Conservation (phyloP, 495 filamentous ascomycete species). For the Tuber melanosporum region DNA sequence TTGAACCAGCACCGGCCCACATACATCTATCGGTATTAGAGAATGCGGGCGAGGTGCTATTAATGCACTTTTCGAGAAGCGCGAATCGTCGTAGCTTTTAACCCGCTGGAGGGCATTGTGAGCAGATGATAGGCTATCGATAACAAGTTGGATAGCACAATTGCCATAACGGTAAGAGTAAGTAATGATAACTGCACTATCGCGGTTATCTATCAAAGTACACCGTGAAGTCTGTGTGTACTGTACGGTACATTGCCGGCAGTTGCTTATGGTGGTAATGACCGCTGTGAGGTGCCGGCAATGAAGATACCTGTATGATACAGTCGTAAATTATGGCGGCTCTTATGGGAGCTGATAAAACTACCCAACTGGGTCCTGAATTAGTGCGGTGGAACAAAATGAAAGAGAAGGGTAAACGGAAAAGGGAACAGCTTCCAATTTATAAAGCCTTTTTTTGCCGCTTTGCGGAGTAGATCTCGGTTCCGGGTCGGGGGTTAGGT, state of each 20-base stretch:
- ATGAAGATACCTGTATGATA: neutral
- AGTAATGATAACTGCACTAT: neutral
- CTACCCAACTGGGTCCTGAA: neutral
- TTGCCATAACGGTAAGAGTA: neutral
- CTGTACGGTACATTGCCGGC: neutral
- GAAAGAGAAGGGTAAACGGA: neutral
- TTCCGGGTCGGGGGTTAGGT: neutral
- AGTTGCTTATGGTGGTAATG: neutral
- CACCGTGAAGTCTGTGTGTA: neutral
- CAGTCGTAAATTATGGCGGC: neutral
- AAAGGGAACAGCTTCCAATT: neutral
- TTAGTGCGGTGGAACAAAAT: neutral
- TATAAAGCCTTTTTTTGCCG: neutral
- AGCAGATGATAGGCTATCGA: neutral
- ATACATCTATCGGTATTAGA: neutral
- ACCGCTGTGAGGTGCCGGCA: neutral
- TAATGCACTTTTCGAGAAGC: neutral
- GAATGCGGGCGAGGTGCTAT: neutral
- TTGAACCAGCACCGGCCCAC: neutral
- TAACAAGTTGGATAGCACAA: neutral
- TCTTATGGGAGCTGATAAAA: neutral
- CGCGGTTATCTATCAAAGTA: neutral
- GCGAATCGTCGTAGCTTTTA: neutral
- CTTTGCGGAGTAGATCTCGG: neutral
- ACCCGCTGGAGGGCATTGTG: neutral